Conservation (phyloP, 352 stramenopile species). For the Phytophthora crassamura region DNA sequence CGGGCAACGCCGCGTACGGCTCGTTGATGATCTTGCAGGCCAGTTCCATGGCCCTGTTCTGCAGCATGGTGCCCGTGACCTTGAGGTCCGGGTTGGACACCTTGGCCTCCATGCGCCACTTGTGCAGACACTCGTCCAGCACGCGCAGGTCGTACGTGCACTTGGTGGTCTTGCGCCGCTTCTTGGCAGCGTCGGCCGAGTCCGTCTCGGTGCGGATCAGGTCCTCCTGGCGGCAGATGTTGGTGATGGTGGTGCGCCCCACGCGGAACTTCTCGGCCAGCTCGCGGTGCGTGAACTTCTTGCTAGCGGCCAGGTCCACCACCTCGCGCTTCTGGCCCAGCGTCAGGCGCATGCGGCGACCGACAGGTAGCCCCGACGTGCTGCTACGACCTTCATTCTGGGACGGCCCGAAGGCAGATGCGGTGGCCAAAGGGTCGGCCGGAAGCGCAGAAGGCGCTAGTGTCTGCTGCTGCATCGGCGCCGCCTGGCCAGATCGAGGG, state of each 20-base stretch:
- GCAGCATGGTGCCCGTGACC: conserved; percentile 80
- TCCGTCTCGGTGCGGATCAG: conserved; percentile 87
- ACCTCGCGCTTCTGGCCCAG: conserved; percentile 89
- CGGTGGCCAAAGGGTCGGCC: neutral
- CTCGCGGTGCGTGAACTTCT: conserved; percentile 88
- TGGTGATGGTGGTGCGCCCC: conserved; percentile 86
- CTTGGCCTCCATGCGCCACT: conserved; percentile 89
- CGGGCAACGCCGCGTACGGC: conserved; percentile 66
- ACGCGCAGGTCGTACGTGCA: conserved; percentile 85
- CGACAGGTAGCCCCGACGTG: conserved; percentile 21
- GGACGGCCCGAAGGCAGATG: too few relatives aligned
- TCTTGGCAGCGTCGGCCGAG: conserved; percentile 85
- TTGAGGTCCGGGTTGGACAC: conserved; percentile 81
- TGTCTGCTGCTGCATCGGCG: conserved; percentile 1
- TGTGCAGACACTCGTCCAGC: conserved; percentile 86
- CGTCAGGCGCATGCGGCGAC: conserved; percentile 76
- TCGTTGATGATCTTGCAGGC: conserved; percentile 80
- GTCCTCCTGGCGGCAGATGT: conserved; percentile 86
- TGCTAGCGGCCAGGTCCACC: conserved; percentile 81
- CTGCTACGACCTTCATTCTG: conserved; percentile 27
- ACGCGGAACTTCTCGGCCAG: conserved; percentile 85
- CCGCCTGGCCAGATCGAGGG: neutral
- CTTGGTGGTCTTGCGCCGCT: conserved; percentile 88
- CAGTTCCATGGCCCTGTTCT: conserved; percentile 87
- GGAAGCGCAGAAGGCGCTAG: neutral